Evolutionary conservation across 345 rosid species (phyloP).

Genomic region (Eutrema japonicum): DNA sequence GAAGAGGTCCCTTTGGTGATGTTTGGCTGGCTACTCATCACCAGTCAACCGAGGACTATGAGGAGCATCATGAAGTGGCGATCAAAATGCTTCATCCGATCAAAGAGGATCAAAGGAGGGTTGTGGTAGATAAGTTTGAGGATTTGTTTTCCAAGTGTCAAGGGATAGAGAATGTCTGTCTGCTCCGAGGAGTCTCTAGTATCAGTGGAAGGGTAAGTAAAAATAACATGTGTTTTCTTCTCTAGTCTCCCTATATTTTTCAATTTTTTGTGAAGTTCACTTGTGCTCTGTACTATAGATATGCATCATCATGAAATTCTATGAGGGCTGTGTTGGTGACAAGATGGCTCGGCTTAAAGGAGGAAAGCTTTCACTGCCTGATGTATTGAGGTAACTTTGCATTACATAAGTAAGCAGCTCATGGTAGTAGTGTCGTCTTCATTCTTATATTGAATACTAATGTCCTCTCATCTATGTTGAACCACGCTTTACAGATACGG

Average conservation of each 20-base stretch:
- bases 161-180: constrained; percentile 57
- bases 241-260: not conserved
- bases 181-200: constrained; percentile 72
- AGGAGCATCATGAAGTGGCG: constrained; percentile 79
- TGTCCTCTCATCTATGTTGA: constrained; percentile 14
- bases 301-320: constrained; percentile 81
- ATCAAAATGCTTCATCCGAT: constrained; percentile 76
- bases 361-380: constrained; percentile 71
- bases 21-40: constrained; percentile 93
- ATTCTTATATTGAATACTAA: not conserved
- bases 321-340: constrained; percentile 88
- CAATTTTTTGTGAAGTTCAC: not conserved
- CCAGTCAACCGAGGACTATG: constrained; percentile 61
- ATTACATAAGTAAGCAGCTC: not conserved
- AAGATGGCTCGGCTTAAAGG: constrained; percentile 79
- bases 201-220: constrained; percentile 71
- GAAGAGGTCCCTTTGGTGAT: constrained; percentile 95
- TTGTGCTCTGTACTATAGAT: constrained; percentile 49
- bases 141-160: constrained; percentile 62
- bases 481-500: constrained; percentile 64
- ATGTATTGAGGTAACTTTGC: constrained; percentile 66
- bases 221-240: not conserved
- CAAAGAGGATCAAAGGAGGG: constrained; percentile 60
- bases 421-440: constrained; percentile 4
- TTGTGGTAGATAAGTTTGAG: constrained; percentile 64